These are phyloP conservation scores for Epithele typhae DNA, from an alignment of 768 basidiomycete species.

Conservation along the genomic window DNA sequence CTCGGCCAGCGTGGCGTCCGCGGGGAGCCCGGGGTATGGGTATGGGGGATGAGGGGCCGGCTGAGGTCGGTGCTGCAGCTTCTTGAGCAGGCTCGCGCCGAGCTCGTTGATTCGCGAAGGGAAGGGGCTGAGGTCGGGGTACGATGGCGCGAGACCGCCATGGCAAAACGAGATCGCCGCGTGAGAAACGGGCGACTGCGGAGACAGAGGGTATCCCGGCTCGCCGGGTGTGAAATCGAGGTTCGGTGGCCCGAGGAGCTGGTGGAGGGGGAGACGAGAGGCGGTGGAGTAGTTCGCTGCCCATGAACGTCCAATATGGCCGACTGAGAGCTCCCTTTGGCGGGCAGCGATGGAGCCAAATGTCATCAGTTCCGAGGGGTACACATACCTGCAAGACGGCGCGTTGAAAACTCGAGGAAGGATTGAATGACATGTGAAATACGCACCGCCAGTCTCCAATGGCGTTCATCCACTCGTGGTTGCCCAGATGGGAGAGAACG, in stretches of 20 bases:
- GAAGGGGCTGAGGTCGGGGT: constrained; percentile 73
- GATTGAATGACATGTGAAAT: too few species aligned
- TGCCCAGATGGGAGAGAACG: constrained; percentile 79
- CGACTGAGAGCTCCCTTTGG: constrained; percentile 68
- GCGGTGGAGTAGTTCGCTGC: constrained; percentile 80
- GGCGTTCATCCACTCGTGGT: constrained; percentile 96
- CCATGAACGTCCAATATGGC: constrained; percentile 80
- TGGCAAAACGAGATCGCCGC: constrained; percentile 91
- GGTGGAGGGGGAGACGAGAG: constrained; percentile 77
- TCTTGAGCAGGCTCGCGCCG: constrained; percentile 61
- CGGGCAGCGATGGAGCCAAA: constrained; percentile 72
- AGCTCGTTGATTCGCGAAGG: constrained; percentile 79
- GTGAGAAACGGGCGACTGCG: constrained; percentile 55
- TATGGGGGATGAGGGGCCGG: constrained; percentile 78
- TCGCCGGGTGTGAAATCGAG: constrained; percentile 45
- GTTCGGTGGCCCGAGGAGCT: constrained; percentile 62
- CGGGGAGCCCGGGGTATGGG: constrained; percentile 69
- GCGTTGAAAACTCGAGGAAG: neutral
- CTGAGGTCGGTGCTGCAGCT: constrained; percentile 63
- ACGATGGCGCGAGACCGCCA: constrained; percentile 81
- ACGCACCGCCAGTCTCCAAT: constrained; percentile 85
- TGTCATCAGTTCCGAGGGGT: constrained; percentile 73
- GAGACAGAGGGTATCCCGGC: constrained; percentile 30
- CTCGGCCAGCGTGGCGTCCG: constrained; percentile 62
- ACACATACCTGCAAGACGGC: constrained; percentile 63